A percentile compares a stretch with the other conserved stretches of the same genome.
These are phyloP conservation scores for Colletotrichum karsti DNA, from an alignment of 2,329 filamentous ascomycete genomes.

Conservation along the genomic window DNA sequence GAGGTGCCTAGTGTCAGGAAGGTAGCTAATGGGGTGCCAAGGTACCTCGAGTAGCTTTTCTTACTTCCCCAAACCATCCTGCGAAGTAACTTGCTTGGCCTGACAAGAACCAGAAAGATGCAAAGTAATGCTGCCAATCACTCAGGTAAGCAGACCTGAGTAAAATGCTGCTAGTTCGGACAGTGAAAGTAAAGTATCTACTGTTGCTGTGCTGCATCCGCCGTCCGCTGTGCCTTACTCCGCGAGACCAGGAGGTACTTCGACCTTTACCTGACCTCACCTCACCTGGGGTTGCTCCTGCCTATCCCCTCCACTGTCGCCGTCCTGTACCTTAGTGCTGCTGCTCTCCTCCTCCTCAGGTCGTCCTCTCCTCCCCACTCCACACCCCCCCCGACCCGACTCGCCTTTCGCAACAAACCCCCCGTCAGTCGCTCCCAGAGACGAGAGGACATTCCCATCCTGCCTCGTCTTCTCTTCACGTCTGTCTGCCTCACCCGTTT, in stretches of 20 bases:
- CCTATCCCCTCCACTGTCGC: slow-evolving; percentile 19
- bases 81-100: not conserved
- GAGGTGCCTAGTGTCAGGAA: too few species aligned
- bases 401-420: slow-evolving; percentile 30
- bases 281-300: not conserved
- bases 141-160: too few species aligned
- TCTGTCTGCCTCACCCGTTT: slow-evolving; percentile 29
- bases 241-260: not conserved
- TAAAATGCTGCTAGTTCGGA: too few species aligned
- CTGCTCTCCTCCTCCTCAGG: slow-evolving; percentile 11
- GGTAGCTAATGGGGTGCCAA: too few species aligned
- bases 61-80: too few species aligned
- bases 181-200: too few species aligned
- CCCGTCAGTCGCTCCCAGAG: slow-evolving; percentile 26
- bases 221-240: not conserved
- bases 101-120: too few species aligned
- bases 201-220: not conserved
- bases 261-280: not conserved
- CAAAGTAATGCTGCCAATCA: too few species aligned
- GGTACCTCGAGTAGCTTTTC: too few species aligned
- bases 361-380: slow-evolving; percentile 18
- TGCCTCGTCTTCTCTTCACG: slow-evolving; percentile 30
- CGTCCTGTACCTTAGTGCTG: not conserved
- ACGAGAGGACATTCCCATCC: slow-evolving; percentile 31
- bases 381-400: slow-evolving; percentile 22